These are phyloP conservation scores for Suillus discolor DNA, from an alignment of 768 basidiomycete genomes.

Conservation along the genomic window DNA sequence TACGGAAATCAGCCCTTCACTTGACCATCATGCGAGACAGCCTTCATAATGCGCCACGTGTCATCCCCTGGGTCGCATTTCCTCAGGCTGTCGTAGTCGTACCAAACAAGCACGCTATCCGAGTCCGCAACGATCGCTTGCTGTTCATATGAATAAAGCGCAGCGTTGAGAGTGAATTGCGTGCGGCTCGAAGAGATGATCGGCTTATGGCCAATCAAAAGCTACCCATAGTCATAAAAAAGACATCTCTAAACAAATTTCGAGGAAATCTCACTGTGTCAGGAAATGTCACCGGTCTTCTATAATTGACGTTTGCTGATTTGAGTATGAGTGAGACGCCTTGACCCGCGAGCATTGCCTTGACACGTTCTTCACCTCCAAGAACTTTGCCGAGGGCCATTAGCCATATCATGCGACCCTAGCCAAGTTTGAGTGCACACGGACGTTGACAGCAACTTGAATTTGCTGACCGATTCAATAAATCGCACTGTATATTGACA, in stretches of 20 bases:
- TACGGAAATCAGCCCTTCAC: background rate
- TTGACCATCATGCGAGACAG: background rate
- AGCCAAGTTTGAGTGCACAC: background rate
- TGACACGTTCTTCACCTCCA: slow-evolving; percentile 57
- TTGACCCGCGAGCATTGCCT: slow-evolving; percentile 60
- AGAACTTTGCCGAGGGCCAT: slow-evolving; percentile 54
- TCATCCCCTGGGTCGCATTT: slow-evolving; percentile 66
- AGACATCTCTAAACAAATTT: slow-evolving; percentile 4
- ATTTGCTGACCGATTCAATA: slow-evolving; percentile 61
- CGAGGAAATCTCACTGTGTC: slow-evolving; percentile 57
- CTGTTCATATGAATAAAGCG: slow-evolving; percentile 68
- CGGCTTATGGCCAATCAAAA: slow-evolving; percentile 66
- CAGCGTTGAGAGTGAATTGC: slow-evolving; percentile 53
- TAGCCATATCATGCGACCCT: slow-evolving; percentile 77
- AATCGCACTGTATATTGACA: slow-evolving; percentile 52
- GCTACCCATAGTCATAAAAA: slow-evolving; percentile 36
- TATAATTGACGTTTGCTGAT: slow-evolving; percentile 65
- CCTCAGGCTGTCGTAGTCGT: slow-evolving; percentile 67
- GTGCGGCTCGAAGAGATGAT: slow-evolving; percentile 38
- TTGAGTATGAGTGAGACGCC: slow-evolving; percentile 79
- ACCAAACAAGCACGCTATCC: slow-evolving; percentile 72
- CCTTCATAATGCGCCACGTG: slow-evolving; percentile 36
- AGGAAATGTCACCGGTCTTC: slow-evolving; percentile 72
- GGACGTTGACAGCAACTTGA: background rate
- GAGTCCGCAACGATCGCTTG: slow-evolving; percentile 64